Evolutionary conservation across 768 basidiomycete genomes (phyloP), one percentile per base, ranked within the genome.

Genomic region (Fistulinella prunicolor): DNA sequence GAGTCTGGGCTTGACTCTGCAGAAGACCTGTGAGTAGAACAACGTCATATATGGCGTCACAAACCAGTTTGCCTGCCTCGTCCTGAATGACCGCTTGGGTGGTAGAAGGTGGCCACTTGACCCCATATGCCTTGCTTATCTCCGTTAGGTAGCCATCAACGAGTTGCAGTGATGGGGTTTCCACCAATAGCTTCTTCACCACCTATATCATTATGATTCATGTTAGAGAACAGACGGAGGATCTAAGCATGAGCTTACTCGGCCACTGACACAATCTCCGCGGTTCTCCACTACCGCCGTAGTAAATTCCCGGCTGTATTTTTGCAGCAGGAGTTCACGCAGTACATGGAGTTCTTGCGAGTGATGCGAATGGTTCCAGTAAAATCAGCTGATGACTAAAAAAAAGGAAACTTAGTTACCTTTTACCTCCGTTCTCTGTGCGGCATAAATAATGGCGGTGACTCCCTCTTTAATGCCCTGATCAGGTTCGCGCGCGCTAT

Each of bases 281-380:
- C 75, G 79, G 65, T 95, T 94, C 65, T 94, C 89, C 78, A 93
- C 89, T 2, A 89, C 83, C n/a, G 80, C 78, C 16, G 84, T 56
- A 14, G 94, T 82, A 65, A 90, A 98, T 39, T 94, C 91, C 19
- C 95, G 83, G 16, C 95, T 94, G 63, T 85, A 96, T 70, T 96
- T 96, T 65, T 94, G 89, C 87, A 94, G 89, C 49, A 99, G 78
- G 64, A 97, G 81, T 65, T 98, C 94, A 46, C 96, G 84, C 43
- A 97, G 69, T 30, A 92, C 73, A 55, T 96, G 90, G 32, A 99
- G 78, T 64, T 97, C 94, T 93, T 56, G 19, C 23, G 22, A 42
- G 37, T 26, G 46, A 46, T 32, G 49, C 40, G 13, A 23, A 41
- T 23, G 19, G 17, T 21, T 29, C 22, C 24, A 38, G 22, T 19